Percentiles rank a stretch among this genome's conserved stretches.
These are phyloP conservation scores for Crucibulum laeve DNA, from an alignment of 768 basidiomycete genomes.

Conservation along the genomic window DNA sequence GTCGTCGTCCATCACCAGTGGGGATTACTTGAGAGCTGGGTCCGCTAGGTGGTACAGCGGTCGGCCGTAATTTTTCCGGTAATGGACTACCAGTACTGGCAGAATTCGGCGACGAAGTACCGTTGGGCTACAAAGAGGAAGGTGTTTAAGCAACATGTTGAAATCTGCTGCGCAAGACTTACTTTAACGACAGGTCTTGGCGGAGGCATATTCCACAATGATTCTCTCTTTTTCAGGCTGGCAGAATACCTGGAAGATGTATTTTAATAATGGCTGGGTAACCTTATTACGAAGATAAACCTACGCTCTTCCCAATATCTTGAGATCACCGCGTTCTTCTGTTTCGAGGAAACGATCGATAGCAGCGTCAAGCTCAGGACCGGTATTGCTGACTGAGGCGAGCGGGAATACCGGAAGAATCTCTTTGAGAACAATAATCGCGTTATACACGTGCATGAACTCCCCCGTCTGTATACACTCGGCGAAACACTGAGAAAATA, in stretches of 20 bases:
- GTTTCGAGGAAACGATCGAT: slow-evolving; percentile 66
- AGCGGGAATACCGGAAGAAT: slow-evolving; percentile 87
- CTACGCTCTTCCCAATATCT: slow-evolving; percentile 75
- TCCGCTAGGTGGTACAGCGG: slow-evolving; percentile 25
- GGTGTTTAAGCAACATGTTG: neutral
- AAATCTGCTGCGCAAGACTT: too few relatives aligned
- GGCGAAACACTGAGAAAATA: slow-evolving; percentile 55
- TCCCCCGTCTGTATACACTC: slow-evolving; percentile 84
- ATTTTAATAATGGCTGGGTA: neutral
- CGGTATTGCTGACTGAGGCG: slow-evolving; percentile 51
- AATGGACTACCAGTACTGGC: slow-evolving; percentile 17
- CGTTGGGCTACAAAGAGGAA: slow-evolving; percentile 17
- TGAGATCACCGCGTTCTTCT: slow-evolving; percentile 82
- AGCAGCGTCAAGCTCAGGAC: slow-evolving; percentile 49
- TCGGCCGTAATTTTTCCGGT: slow-evolving; percentile 31
- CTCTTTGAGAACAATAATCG: slow-evolving; percentile 91
- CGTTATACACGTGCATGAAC: slow-evolving; percentile 97
- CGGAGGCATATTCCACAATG: slow-evolving; percentile 39
- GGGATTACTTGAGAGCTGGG: slow-evolving; percentile 27
- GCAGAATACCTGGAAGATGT: slow-evolving; percentile 55
- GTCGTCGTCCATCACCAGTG: slow-evolving; percentile 32
- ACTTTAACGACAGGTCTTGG: slow-evolving; percentile 24
- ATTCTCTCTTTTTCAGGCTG: slow-evolving; percentile 69
- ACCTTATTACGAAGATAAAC: slow-evolving; percentile 17
- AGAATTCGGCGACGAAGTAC: slow-evolving; percentile 26